Evolutionary conservation across 1,284 basidiomycete species (phyloP), one percentile per base, ranked within the genome.

Genomic region (Fomes fomentarius): DNA sequence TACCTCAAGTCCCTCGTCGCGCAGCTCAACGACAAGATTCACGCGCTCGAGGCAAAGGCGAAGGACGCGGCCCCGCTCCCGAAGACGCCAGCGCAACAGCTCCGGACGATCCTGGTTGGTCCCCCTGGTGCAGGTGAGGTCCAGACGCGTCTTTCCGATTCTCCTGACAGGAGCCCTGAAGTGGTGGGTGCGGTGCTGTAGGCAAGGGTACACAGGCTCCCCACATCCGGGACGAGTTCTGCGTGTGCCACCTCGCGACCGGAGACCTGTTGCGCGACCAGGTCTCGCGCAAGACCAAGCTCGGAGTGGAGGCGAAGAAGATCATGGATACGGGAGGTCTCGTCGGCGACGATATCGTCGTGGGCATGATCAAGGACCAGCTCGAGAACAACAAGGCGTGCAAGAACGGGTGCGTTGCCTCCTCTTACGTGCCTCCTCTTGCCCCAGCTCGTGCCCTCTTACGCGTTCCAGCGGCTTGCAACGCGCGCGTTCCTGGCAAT

Each of bases 181-280:
- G 7, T 10, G 33, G 33, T 11, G 21, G 17, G 30, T n/a, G 15
- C n/a, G 24, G 24, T 2, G 25, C 17, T 11, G 22, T 65, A 96
- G 94, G 94, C 64, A 99, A 99, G 82, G 96, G 96, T 43, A 99
- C 96, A 1, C 96, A 99, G 74, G 96, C 95, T 1, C 96, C 97
- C 22, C 85, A 84, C 72, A 96, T 99, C 75, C 85, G 90, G 48
- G 89, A 95, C 61, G 85, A 93, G 71, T 99, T 91, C 82, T 94
- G 93, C 71, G 87, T 99, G 49, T 99, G 96, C 81, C 96, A 99
- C 77, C 81, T 99, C 63, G 96, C 96, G 28, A 99, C 96, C 26
- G 96, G 96, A 34, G 96, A 99, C 79, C 97, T 99, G 94, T 81
- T 99, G 55, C 91, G 96, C 45, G 93, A 96, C 62, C 95, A 99